Evolutionary conservation across 345 rosid genomes (phyloP), one percentile per base, ranked within the genome.

Genomic region (Populus davidiana): DNA sequence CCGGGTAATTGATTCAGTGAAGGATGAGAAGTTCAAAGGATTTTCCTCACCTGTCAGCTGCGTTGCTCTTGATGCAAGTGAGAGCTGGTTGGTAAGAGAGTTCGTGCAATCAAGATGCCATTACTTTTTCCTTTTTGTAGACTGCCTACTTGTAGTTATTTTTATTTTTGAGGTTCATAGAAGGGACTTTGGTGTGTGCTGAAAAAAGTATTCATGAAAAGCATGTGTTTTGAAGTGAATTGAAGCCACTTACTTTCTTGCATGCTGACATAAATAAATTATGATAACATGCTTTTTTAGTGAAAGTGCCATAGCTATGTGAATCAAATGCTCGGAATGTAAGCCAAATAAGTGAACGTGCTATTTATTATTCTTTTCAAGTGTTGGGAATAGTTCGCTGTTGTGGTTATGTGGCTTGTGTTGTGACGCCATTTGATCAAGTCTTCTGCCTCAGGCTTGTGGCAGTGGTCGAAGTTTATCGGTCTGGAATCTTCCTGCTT

Each of bases 31-130:
- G 83, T 67, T 70, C 62, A 88, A 86, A 78, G 88, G 82, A 67
- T 77, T 82, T 73, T 73, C 75, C 44, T 79, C 87, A 13, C 86
- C 82, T 73, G 82, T 93, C 75, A 87, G 97, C 75, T 90, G 94
- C 81, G 74, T 96, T 88, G 92, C 97, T 67, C 95, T 96, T 69
- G 99, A 96, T 84, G 91, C 83, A 86, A 96, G 97, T 85, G 98
- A 96, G 82, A 92, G 93, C 88, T 96, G 99, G 99, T 80, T 96
- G 99, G 99, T 96, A 90, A 88, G 98, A 70, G 50, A 47, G 74
- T 78, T 81, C 38, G 25, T 35, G 71, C 63, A 13, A 67, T 47
- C 33, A 69, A 62, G 25, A 18, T 27, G 27, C 31, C 50, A 61
- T 70, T 47, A 31, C n/a, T 5, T 8, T 69, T 38, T 36, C 33